These are phyloP conservation scores for Trypanosoma avium DNA, from an alignment of 208 protist genomes.

Conservation along the genomic window DNA sequence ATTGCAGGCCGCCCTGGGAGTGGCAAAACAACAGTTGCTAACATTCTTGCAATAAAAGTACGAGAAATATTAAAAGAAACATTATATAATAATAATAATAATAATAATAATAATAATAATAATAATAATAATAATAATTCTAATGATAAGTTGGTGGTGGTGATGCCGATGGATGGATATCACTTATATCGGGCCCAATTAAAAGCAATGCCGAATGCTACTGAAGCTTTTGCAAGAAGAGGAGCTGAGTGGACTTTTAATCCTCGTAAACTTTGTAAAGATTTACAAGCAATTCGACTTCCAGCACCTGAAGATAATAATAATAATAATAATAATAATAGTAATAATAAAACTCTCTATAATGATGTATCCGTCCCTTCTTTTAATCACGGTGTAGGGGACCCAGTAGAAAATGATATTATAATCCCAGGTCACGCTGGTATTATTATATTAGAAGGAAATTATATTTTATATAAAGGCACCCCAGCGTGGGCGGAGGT, in stretches of 20 bases:
- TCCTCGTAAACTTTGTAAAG: slow-evolving; percentile 44
- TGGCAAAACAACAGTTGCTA: slow-evolving; percentile 64
- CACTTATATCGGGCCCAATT: slow-evolving; percentile 61
- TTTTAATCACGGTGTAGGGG: slow-evolving; percentile 73
- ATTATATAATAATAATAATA: too few relatives aligned
- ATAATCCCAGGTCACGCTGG: slow-evolving; percentile 38
- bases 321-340: slow-evolving; percentile 15
- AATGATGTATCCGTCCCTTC: slow-evolving; percentile 61
- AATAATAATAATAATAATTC: slow-evolving; percentile 18
- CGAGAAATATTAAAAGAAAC: slow-evolving; percentile 22
- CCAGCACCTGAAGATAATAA: neutral
- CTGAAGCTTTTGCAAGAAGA: slow-evolving; percentile 55
- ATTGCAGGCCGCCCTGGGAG: slow-evolving; percentile 72
- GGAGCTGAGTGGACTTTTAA: slow-evolving; percentile 86
- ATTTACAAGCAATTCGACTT: slow-evolving; percentile 45
- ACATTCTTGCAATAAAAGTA: slow-evolving; percentile 42
- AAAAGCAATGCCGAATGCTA: slow-evolving; percentile 47
- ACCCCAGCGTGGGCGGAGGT: slow-evolving; percentile 68
- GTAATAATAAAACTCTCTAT: slow-evolving; percentile 20
- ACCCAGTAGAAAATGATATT: slow-evolving; percentile 56
- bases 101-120: too few relatives aligned
- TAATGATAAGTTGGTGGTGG: slow-evolving; percentile 28
- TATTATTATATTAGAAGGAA: slow-evolving; percentile 75
- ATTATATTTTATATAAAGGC: slow-evolving; percentile 70
- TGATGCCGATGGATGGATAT: slow-evolving; percentile 88